Conservation (phyloP, 2,329 filamentous ascomycete genomes). For the Calonectria honghensis region DNA sequence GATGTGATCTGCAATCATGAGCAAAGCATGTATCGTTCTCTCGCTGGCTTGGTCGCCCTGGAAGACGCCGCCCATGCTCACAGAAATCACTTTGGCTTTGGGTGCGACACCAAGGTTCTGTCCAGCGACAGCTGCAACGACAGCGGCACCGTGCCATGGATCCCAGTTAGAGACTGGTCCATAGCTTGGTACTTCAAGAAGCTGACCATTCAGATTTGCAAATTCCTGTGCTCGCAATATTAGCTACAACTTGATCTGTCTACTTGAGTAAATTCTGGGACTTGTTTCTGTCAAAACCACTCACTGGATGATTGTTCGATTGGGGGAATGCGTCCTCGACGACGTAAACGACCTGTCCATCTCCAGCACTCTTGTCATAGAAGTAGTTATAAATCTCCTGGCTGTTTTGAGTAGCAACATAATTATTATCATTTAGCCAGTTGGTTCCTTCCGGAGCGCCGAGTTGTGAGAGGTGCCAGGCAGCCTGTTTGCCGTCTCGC, state of each 20-base stretch:
- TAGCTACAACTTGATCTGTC: background rate
- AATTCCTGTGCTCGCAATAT: background rate
- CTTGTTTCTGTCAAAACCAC: background rate
- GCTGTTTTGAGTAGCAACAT: background rate
- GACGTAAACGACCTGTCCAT: slow-evolving; percentile 11
- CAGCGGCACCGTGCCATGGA: slow-evolving; percentile 21
- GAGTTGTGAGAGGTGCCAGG: slow-evolving; percentile 10
- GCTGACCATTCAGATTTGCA: background rate
- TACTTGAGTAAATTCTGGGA: too few species aligned
- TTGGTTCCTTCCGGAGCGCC: slow-evolving; percentile 1
- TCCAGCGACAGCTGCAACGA: background rate
- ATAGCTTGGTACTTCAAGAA: slow-evolving; percentile 16
- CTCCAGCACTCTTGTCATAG: background rate
- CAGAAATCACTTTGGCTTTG: background rate
- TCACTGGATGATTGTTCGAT: slow-evolving; percentile 5
- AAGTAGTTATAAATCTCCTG: slow-evolving; percentile 6
- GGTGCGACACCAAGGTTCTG: slow-evolving; percentile 22
- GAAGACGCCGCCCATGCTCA: slow-evolving; percentile 21
- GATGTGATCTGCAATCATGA: slow-evolving; percentile 20
- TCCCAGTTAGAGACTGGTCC: slow-evolving; percentile 8
- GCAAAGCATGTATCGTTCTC: slow-evolving; percentile 19
- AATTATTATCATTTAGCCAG: slow-evolving; percentile 1
- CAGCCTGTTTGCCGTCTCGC: slow-evolving; percentile 5
- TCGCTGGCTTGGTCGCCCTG: slow-evolving; percentile 9
- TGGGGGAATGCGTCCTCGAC: slow-evolving; percentile 6